Base-by-base conservation (phyloP, 805 yeast genomes). In the Lachancea nothofagi region DNA sequence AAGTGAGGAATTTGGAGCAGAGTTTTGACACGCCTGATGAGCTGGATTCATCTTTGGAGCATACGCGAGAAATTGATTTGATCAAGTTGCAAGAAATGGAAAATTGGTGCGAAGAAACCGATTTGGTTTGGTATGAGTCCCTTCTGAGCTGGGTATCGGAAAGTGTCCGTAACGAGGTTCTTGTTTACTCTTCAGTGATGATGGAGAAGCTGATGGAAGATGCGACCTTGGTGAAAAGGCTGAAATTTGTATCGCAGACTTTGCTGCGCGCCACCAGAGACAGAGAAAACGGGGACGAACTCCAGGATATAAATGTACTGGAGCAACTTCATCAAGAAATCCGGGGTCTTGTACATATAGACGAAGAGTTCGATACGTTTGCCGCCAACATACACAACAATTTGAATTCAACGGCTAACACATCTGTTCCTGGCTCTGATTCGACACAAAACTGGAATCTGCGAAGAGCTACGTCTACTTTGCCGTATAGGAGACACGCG, bases 11-110 rank as follows among this genome's bases (percentile, higher is more conserved):
- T 17, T 53, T 80, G 38, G 84, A 81, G 49, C 35, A 48, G 0
- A 68, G 72, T 38, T 79, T 75, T 46, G 64, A 66, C 27, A 70
- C 72, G 2, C 65, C 67, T 6, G 83, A 78, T 33, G 85, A 80
- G 46, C 58, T 67, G 26, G 71, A 77, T 4, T 51, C 77, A 10
- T 55, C 64, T 5, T 55, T 62, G 22, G 71, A 69, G 12, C 69
- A 79, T 5, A 63, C 73, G 1, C 59, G 58, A 3, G 70, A 66
- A n/a, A 66, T 47, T 9, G 58, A 74, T 3, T 49, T 74, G n/a
- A 60, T 62, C 24, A 68, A 69, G 39, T 55, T 81, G 14, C 52
- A 64, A 28, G 81, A 79, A 38, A 55, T 72, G 48, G 81, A 77
- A 24, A 63, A 71, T 3, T 83, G 89, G 88, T 49, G 65, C 12